Base-by-base conservation (phyloP, 352 stramenopile genomes). In the Globisporangium alternatum region DNA sequence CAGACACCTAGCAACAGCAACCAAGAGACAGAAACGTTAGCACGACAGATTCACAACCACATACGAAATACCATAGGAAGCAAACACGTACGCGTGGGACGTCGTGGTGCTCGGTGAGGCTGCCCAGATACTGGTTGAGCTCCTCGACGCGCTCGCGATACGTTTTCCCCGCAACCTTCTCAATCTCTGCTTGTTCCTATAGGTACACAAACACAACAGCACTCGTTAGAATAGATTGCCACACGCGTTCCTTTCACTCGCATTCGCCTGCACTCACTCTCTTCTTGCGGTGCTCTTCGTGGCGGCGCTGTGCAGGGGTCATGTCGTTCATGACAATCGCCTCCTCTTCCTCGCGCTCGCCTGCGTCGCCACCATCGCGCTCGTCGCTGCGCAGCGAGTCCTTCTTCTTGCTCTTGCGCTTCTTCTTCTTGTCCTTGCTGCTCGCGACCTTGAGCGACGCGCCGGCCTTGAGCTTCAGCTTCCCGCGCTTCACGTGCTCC, bases 61-160 rank as follows among this genome's bases (percentile, higher is more conserved):
- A 15, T 13, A 52, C n/a, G 22, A n/a, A 21, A 33, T 43, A 51
- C 52, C 9, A 43, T 3, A 17, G 59, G 25, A 52, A 43, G 21
- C 21, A 45, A 10, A 35, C 41, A 5, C 81, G 56, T 80, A 99
- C 93, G 48, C 97, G 86, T 65, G 97, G 97, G 69, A 99, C 97
- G 72, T 99, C 97, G 77, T 99, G 98, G 68, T 98, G 95, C 80
- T 99, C 97, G 1, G 97, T 99, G 59, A 99, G 78, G 44, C 87
- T 93, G 41, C 91, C 83, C 12, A 99, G 80, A 60, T 98, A 95
- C 76, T 98, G 81, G 74, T 99, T 99, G 67, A 98, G 97, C 67
- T 98, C 89, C 75, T 99, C 97, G 10, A 99, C 92, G 56, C 91
- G 79, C 69, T 98, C 85, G 61, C 93, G 78, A 70, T 97, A 97